Base-by-base conservation (phyloP, 768 basidiomycete genomes). In the Podaxis sp. region DNA sequence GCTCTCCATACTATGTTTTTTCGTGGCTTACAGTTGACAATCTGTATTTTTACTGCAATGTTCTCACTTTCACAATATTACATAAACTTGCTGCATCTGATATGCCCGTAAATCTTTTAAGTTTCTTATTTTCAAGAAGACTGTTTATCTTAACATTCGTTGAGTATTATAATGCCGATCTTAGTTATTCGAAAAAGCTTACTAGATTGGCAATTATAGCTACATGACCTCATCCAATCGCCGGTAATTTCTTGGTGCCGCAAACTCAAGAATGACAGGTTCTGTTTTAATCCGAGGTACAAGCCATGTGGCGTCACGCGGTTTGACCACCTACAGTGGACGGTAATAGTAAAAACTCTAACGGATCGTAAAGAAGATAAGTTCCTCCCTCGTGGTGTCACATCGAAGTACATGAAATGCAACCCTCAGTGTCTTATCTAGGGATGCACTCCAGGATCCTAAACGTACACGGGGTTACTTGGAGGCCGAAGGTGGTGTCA, bases 41-140 rank as follows among this genome's bases (percentile, higher is more conserved):
- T 51, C 22, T 62, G 53, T 62, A 62, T 37, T 55, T 55, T 17
- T 62, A 62, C 44, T 48, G 52, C 59, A 62, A 55, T 38, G 51
- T 59, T 38, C 24, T 22, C 36, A n/a, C 17, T 44, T 56, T 38
- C 49, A 33, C 58, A 59, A 49, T 46, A 46, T 46, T 7, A 46
- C 15, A 46, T 22, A 46, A 46, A n/a, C 2, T 22, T 46, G 44
- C 7, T 17, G 20, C 17, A 46, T 17, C 15, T 46, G n/a, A 17
- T 17, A 20, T 20, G 44, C 7, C 44, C 17, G 6, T 46, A 17
- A 17, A 8, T 20, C 44, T 20, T 13, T 20, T 33, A 10, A 10
- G 10, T 10, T 10, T 33, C 33, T 33, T 33, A 33, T 33, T 8
- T 8, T 33, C 8, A 33, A 33, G 33, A 33, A 33, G 33, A 7